These are phyloP conservation scores for Penicillium bialowiezense DNA, from an alignment of 495 filamentous ascomycete genomes.

Conservation along the genomic window DNA sequence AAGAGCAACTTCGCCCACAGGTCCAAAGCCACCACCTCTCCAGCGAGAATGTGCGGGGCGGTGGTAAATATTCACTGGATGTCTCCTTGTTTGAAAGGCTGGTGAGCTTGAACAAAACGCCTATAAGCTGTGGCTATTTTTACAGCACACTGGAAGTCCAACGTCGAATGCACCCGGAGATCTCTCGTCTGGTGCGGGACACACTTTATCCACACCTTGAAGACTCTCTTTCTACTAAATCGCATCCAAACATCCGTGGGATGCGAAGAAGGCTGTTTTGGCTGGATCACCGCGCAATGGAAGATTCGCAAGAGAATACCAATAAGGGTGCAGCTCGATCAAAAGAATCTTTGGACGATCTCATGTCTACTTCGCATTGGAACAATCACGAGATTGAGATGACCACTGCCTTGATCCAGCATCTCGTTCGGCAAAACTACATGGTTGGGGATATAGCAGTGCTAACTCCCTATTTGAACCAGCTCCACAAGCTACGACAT, in stretches of 20 bases:
- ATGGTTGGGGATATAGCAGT: conserved; percentile 69
- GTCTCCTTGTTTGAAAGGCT: conserved; percentile 69
- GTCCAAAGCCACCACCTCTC: conserved; percentile 63
- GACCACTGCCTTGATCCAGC: conserved; percentile 60
- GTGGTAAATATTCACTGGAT: conserved; percentile 59
- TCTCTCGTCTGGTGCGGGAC: conserved; percentile 56
- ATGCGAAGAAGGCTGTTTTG: conserved; percentile 69
- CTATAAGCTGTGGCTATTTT: conserved; percentile 40
- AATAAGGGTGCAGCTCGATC: no score
- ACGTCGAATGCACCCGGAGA: conserved; percentile 73
- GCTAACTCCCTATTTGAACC: conserved; percentile 72
- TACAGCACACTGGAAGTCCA: conserved; percentile 61
- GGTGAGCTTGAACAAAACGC: conserved; percentile 32
- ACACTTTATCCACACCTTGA: conserved; percentile 64
- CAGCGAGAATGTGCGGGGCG: conserved; percentile 50
- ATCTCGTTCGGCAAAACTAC: conserved; percentile 76
- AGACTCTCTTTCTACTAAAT: conserved; percentile 51
- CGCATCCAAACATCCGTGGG: conserved; percentile 60
- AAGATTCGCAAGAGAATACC: conserved; percentile 20
- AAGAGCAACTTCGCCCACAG: conserved; percentile 68
- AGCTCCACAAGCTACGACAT: conserved; percentile 60
- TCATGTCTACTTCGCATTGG: conserved; percentile 54
- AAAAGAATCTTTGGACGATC: no score
- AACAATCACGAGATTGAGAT: conserved; percentile 71
- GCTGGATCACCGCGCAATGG: conserved; percentile 69